Percentiles rank a stretch among this genome's conserved stretches.
phyloP scores from a whole-genome alignment of 345 rosid species.

The Mangifera indica region DNA sequence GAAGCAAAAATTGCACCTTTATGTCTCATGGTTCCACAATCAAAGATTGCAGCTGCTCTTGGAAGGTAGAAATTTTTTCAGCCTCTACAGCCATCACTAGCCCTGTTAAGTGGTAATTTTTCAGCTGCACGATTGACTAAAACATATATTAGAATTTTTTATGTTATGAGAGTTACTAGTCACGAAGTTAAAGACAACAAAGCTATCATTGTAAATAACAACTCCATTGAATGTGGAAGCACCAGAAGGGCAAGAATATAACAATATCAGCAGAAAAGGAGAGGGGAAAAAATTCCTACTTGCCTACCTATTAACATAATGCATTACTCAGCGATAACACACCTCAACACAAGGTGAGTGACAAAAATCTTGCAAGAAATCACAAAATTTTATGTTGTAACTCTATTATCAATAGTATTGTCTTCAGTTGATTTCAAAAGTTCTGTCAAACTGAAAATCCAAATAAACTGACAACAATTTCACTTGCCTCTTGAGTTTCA shows the following conservation, averaged over 20 bases:
- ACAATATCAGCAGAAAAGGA: not conserved
- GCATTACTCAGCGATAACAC: not conserved
- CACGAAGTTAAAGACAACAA: not conserved
- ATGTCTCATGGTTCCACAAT: conserved; percentile 37
- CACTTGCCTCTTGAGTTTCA: conserved; percentile 64
- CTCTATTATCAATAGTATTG: not conserved
- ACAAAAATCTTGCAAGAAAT: no score
- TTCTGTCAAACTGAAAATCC: not conserved
- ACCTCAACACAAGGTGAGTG: no score
- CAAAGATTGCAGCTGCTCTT: conserved; percentile 54
- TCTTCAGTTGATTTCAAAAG: no score
- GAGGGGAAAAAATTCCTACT: no score
- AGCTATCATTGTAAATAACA: not conserved
- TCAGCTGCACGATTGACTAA: conserved; percentile 48
- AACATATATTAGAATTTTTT: not conserved
- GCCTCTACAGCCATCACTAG: conserved; percentile 72
- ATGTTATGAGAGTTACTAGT: not conserved
- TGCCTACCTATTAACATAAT: not conserved
- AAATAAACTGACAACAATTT: not conserved
- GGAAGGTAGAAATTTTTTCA: conserved; percentile 49
- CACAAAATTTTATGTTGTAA: not conserved
- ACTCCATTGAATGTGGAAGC: not conserved
- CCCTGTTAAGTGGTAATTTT: conserved; percentile 62
- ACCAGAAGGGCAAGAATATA: not conserved
- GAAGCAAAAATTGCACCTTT: conserved; percentile 10